phyloP scores from a whole-genome alignment of 495 filamentous ascomycete genomes.

The Penicillium paxilli region DNA sequence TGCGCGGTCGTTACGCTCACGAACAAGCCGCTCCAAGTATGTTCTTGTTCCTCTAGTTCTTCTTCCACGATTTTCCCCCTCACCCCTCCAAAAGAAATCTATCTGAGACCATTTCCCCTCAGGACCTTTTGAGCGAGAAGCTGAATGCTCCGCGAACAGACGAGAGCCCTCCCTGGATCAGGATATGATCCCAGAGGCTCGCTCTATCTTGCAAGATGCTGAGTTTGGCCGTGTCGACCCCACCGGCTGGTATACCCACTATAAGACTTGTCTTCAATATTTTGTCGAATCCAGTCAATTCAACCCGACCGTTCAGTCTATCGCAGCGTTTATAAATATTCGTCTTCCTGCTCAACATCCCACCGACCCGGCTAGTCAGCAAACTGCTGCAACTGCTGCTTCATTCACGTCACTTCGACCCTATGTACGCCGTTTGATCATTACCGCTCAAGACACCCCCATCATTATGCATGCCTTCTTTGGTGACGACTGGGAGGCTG shows the following conservation, averaged over 20 bases:
- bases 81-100: not conserved
- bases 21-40: constrained; percentile 36
- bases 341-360: constrained; percentile 37
- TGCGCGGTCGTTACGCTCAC: constrained; percentile 31
- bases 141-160: constrained; percentile 30
- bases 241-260: constrained; percentile 86
- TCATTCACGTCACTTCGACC: constrained; percentile 69
- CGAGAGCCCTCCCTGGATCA: constrained; percentile 14
- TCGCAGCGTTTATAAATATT: constrained; percentile 91
- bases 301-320: constrained; percentile 71
- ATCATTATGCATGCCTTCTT: constrained; percentile 83
- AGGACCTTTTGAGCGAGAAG: constrained; percentile 25
- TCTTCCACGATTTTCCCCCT: not conserved
- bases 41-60: constrained; percentile 5
- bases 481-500: constrained; percentile 76
- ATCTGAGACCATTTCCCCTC: constrained; percentile 26
- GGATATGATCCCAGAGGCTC: constrained; percentile 13
- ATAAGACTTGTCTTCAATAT: constrained; percentile 80
- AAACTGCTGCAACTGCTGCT: constrained; percentile 11
- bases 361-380: constrained; percentile 22
- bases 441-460: constrained; percentile 81
- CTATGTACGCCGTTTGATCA: constrained; percentile 86
- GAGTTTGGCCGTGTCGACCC: constrained; percentile 60
- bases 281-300: constrained; percentile 89
- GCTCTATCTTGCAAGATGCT: constrained; percentile 14